Evolutionary conservation across 768 basidiomycete genomes (phyloP).

Genomic region (Pleurotus salmoneostramineus): DNA sequence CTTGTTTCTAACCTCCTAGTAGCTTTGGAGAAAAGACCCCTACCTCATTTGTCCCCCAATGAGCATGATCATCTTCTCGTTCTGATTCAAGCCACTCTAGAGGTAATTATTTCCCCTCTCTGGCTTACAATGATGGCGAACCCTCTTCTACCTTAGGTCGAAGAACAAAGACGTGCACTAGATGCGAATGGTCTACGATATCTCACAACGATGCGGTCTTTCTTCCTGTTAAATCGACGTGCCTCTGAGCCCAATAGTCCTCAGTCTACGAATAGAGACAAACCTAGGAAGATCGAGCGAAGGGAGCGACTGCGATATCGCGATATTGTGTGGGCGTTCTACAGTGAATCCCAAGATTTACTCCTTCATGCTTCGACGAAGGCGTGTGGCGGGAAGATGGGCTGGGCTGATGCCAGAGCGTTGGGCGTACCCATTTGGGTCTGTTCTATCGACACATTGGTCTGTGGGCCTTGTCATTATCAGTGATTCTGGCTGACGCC

Average conservation of each 20-base stretch:
- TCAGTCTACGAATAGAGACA: conserved; percentile 27
- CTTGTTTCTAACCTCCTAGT: conserved; percentile 61
- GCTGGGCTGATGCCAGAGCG: conserved; percentile 85
- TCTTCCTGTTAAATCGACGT: conserved; percentile 79
- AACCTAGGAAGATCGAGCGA: conserved; percentile 47
- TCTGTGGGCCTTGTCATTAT: conserved; percentile 28
- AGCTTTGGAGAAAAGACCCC: conserved; percentile 54
- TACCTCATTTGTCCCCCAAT: conserved; percentile 70
- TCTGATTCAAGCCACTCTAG: conserved; percentile 82
- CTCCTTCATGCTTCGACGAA: conserved; percentile 65
- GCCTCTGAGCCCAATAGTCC: conserved; percentile 47
- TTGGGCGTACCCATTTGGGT: conserved; percentile 90
- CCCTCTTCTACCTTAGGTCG: conserved; percentile 48
- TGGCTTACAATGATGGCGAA: conserved; percentile 3
- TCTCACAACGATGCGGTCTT: conserved; percentile 88
- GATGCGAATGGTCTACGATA: conserved; percentile 93
- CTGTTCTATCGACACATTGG: conserved; percentile 72
- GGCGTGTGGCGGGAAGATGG: conserved; percentile 82
- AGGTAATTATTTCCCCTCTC: conserved; percentile 43
- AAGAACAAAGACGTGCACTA: conserved; percentile 85
- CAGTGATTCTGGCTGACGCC: neutral
- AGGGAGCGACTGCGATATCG: conserved; percentile 84
- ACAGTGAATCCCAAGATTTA: conserved; percentile 91
- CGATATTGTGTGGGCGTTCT: conserved; percentile 96
- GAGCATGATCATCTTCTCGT: conserved; percentile 84